Evolutionary conservation across 805 yeast species (phyloP), one percentile per base, ranked within the genome.

Genomic region (Teunomyces aglyptinius): DNA sequence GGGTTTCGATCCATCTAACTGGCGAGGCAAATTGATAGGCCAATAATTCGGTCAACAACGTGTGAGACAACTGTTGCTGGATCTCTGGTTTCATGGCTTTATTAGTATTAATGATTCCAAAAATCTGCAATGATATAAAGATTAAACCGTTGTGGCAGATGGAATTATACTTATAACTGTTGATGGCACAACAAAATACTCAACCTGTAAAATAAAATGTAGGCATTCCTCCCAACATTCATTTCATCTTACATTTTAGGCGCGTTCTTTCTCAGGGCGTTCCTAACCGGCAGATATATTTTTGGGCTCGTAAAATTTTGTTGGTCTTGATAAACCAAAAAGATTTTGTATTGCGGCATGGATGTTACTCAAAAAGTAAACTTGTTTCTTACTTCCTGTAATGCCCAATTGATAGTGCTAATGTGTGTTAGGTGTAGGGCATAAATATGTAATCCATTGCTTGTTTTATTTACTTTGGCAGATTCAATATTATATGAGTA

Each of bases 11-110:
- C 98, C 99, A 94, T 80, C 98, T 85, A 55, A 94, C 99, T 41
- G 99, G 99, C 52, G 97, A 91, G 42, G 99, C 99, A 64, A 94
- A 94, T 73, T 94, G 99, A 75, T 91, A 94, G 45, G 99, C 98
- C 73, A 94, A 80, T 59, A 94, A 83, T 79, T 94, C 99, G 22
- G 97, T 90, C 66, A 94, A 79, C 55, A 94, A 78, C 56, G 88
- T 85, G 68, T 94, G 98, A 57, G 99, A 96, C 56, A 94, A 82
- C 68, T 94, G 98, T 76, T 94, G 99, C 77, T 94, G 95, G 51
- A 90, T 84, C 79, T 94, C 98, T 57, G 99, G 96, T 67, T 82
- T 83, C 94, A 86, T 86, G 46, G 49, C 56, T 35, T 47, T n/a
- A 22, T 24, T 36, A 36, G 12, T 36, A 36, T 36, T 36, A 36